Base-by-base conservation (phyloP, 306 rosid species). In the Ziziphus jujuba region DNA sequence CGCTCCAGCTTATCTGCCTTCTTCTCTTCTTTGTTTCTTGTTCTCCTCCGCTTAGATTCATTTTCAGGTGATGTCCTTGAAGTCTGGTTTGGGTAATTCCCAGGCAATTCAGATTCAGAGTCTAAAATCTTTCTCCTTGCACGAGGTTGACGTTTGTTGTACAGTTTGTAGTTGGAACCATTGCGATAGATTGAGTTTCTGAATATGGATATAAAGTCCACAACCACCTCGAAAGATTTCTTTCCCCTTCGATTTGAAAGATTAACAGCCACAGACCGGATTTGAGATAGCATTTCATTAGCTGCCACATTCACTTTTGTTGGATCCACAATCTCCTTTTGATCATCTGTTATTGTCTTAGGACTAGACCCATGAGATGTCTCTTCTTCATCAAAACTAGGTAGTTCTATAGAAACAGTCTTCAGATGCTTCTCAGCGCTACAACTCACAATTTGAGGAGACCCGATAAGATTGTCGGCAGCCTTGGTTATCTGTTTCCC, bases 121-220 rank as follows among this genome's bases (percentile, higher is more conserved):
- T 77, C 84, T 13, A 68, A 24, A 13, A 51, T 79, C 86, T 84
- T 77, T 67, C 92, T 82, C 86, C 86, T 86, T 76, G 79, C 74
- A 59, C 74, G 83, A 25, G 78, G 44, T 74, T 21, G 80, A 15
- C 12, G 36, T 56, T 76, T 70, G 28, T 66, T 76, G 81, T 74
- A 81, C 14, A 24, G 67, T 35, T 78, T 56, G 54, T 72, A 67
- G 59, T 73, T 23, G 14, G 86, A 77, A 8, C 92, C 96, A 16
- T 80, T 59, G 0, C 23, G 64, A 75, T 61, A 88, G 17, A 88
- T 31, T 17, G 91, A 88, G 71, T 77, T 84, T 77, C 92, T 82
- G 79, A 77, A 80, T 33, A 69, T 61, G 66, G 65, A 79, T 63
- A 81, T 10, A 45, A 86, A 91, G 56, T 70, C 82, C 59, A 40